Conservation (phyloP, 345 rosid species). For the Gossypium arboreum region DNA sequence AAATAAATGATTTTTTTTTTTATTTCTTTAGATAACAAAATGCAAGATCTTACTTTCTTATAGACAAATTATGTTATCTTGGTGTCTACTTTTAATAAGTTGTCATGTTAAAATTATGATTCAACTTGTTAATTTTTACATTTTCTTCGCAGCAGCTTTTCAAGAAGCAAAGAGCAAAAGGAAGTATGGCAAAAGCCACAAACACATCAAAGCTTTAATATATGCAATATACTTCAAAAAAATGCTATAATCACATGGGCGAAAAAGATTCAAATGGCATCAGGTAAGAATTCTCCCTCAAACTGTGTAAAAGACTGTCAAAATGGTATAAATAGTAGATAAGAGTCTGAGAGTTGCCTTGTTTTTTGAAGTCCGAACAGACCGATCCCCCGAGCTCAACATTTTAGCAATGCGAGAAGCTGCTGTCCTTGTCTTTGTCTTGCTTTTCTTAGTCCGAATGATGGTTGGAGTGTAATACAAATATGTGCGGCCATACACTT, state of each 20-base stretch:
- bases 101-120: not conserved
- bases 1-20: not conserved
- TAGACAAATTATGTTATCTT: not conserved
- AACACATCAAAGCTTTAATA: not conserved
- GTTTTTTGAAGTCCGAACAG: constrained; percentile 47
- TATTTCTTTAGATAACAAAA: constrained; percentile 7
- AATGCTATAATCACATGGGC: not conserved
- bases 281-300: not conserved
- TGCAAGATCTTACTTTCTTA: not conserved
- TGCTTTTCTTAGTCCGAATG: constrained; percentile 60
- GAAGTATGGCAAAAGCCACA: constrained; percentile 3
- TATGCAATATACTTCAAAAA: not conserved
- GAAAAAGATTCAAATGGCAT: not conserved
- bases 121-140: not conserved
- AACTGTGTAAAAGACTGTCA: not conserved
- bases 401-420: constrained; percentile 93
- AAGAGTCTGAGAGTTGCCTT: constrained; percentile 40
- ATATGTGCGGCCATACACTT: constrained; percentile 51
- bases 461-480: constrained; percentile 61
- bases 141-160: not conserved
- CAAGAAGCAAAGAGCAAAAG: not conserved
- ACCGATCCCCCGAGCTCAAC: constrained; percentile 59
- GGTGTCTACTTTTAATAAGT: not conserved
- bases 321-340: not conserved
- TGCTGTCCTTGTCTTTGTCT: constrained; percentile 81